Conservation (phyloP, 2,329 filamentous ascomycete genomes). For the Alternaria postmessia region DNA sequence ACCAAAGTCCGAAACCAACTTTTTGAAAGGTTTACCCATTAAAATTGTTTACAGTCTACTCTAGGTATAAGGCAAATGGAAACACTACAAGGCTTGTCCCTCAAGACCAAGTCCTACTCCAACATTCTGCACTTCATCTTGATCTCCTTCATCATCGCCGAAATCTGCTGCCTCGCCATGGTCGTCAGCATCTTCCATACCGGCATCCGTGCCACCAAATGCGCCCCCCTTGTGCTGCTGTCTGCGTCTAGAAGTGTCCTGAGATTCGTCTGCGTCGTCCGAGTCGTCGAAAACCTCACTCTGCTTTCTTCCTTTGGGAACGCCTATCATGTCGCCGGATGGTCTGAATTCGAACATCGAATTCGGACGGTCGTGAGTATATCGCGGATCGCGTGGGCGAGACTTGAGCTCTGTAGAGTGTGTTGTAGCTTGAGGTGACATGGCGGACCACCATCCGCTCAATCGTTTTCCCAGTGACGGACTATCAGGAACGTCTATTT, state of each 20-base stretch:
- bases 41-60: conserved; percentile 5
- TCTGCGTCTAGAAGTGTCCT: conserved; percentile 1
- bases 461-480: conserved; percentile 43
- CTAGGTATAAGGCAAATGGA: conserved; percentile 4
- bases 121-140: conserved; percentile 21
- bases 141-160: conserved; percentile 32
- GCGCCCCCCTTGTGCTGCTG: conserved; percentile 16
- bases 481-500: conserved; percentile 31
- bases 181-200: conserved; percentile 16
- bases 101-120: conserved; percentile 25
- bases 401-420: conserved; percentile 15
- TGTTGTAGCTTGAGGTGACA: conserved; percentile 30
- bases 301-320: conserved; percentile 26
- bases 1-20: neutral
- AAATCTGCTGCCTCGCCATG: conserved; percentile 28
- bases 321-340: conserved; percentile 30
- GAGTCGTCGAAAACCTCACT: conserved; percentile 57
- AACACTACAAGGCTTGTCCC: conserved; percentile 10
- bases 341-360: conserved; percentile 50
- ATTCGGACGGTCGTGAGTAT: conserved; percentile 38
- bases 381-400: conserved; percentile 21
- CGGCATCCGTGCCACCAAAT: conserved; percentile 19
- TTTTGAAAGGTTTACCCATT: neutral
- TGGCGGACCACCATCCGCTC: conserved; percentile 49
- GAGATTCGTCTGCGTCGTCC: conserved; percentile 38